A percentile compares a stretch with the other conserved stretches of the same genome.
phyloP scores from a whole-genome alignment of 768 basidiomycete species.

The Hirschioporus abietinus region DNA sequence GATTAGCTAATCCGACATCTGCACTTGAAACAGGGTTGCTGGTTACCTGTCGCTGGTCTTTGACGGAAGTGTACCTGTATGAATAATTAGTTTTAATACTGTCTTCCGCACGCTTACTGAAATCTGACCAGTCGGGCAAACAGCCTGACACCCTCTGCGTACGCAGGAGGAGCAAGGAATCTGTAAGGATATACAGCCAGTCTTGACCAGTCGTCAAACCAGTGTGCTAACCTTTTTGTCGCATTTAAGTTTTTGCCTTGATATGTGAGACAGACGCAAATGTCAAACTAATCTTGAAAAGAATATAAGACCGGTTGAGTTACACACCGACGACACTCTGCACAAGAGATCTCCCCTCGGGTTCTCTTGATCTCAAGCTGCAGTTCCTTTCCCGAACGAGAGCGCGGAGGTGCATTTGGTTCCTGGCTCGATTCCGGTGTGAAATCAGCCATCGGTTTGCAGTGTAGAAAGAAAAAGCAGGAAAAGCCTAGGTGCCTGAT shows the following conservation, averaged over 20 bases:
- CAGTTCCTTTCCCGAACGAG: no score
- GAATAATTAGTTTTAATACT: neutral
- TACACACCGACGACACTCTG: no score
- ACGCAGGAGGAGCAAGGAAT: conserved; percentile 2
- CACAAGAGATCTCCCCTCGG: no score
- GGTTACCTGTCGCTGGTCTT: neutral
- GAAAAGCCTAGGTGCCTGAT: no score
- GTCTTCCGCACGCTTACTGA: neutral
- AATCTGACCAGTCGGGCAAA: neutral
- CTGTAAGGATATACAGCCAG: neutral
- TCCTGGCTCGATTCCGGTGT: no score
- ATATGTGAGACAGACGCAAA: no score
- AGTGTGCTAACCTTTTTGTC: conserved; percentile 4
- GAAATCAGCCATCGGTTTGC: no score
- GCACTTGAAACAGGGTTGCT: neutral
- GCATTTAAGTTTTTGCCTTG: neutral
- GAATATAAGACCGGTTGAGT: no score
- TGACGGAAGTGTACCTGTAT: neutral
- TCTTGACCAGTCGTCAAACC: neutral
- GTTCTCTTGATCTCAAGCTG: no score
- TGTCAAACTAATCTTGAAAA: no score
- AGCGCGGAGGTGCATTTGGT: no score
- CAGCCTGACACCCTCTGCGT: neutral
- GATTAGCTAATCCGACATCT: conserved; percentile 1
- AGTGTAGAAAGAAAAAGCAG: no score